Evolutionary conservation across 768 basidiomycete species (phyloP), one percentile per base, ranked within the genome.

Genomic region (Rhodotorula sphaerocarpa): DNA sequence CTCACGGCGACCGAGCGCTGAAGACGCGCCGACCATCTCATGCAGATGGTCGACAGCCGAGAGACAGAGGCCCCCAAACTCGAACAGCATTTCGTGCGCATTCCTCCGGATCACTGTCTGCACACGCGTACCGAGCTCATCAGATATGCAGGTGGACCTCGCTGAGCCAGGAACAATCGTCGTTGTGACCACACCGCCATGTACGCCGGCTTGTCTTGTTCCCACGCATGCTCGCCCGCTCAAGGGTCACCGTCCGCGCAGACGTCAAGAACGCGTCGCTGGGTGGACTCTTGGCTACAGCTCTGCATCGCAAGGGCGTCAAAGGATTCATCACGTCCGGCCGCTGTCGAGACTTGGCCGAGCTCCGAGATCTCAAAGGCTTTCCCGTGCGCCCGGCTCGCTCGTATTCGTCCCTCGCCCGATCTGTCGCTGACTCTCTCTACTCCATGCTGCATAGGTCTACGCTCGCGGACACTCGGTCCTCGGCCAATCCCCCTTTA

Each of bases 391-490:
- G 75, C 55, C 23, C 11, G 43, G 20, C 36, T n/a, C n/a, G n/a
- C n/a, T n/a, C n/a, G n/a, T n/a, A n/a, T n/a, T n/a, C n/a, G 0
- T 5, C 31, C 18, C 39, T 27, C 14, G 2, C 25, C 27, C 20
- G 14, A n/a, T 33, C 30, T 30, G 39, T 12, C n/a, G 3, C 12
- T 23, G n/a, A 34, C n/a, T 12, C 28, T 23, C n/a, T n/a, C 43
- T 1, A 21, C 44, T 6, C 18, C 52, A n/a, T n/a, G n/a, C n/a
- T n/a, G n/a, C n/a, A n/a, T n/a, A 76, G 75, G 69, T 93, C 34
- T 95, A 86, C 73, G 84, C 88, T 12, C 80, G 86, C 39, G 84
- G 84, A 0, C 84, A 84, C 65, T 90, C 88, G 7, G 91, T 89
- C 0, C 79, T 93, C 16, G 91, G 91, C 27, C 88, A 90, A 75